Base-by-base conservation (phyloP, 352 stramenopile species). In the Phytophthora europaea region DNA sequence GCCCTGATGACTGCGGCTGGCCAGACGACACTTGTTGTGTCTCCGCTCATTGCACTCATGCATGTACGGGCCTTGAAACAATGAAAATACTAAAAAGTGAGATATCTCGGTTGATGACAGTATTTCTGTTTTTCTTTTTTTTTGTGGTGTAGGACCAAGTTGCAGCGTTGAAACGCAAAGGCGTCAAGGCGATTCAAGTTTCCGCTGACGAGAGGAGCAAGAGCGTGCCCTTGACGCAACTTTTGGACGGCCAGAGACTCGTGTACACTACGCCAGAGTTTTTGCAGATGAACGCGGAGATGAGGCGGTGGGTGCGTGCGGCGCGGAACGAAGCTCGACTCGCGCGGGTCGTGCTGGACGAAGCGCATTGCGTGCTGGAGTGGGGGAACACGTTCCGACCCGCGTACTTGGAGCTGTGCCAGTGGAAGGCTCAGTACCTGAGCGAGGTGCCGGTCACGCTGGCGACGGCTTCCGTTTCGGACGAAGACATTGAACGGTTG, bases 201-300 rank as follows among this genome's bases (percentile, higher is more conserved):
- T 86, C 85, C 1, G 71, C 71, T 9, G 80, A 79, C 1, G 70
- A 75, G 2, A 70, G 57, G 59, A 77, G 66, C 26, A 76, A 70
- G 0, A 50, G 64, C 0, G 50, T 61, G 12, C 62, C 83, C 18
- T 69, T 91, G 9, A 57, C n/a, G 4, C 72, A 87, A 31, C 59
- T 85, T 38, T 67, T 93, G 31, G 20, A n/a, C 43, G 70, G 76
- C n/a, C 75, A 82, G 60, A 75, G 69, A 22, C 75, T 96, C 15
- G 73, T 96, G 40, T 96, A 96, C 75, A 92, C 88, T 68, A 96
- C 89, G 16, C 89, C 89, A 4, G 89, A 96, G 79, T 93, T 92
- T 58, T 63, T 96, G 10, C 74, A 88, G 31, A 76, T 88, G 57
- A 96, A 96, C 59, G 51, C 36, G 1, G 76, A 87, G 68, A 93